Base-by-base conservation (phyloP, 2,329 filamentous ascomycete genomes). In the Coniochaeta sp. region DNA sequence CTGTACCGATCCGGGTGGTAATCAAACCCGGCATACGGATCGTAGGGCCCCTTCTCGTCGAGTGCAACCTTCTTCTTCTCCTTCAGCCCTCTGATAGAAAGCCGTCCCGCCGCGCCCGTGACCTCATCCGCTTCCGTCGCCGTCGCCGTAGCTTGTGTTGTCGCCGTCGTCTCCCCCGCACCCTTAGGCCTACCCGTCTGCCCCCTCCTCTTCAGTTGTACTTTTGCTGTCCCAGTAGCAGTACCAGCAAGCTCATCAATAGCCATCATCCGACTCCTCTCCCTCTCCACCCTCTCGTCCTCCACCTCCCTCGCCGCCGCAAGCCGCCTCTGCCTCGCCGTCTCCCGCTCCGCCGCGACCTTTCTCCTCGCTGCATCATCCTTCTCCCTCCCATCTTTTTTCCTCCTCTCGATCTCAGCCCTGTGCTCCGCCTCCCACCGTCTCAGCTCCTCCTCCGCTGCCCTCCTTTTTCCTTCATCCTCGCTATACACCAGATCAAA, bases 61-160 rank as follows among this genome's bases (percentile, higher is more conserved):
- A 63, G 63, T n/a, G 53, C 56, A 7, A 60, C 57, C 59, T 68
- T 76, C 59, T 66, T 68, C 65, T 75, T 77, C 61, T 79, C 85
- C 68, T 88, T 90, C 53, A 96, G 77, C 1, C 92, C 92, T 59
- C 89, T 87, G 68, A 96, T 91, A 2, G 85, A 82, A 28, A 86
- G 68, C 32, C 54, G 49, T 13, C 60, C 61, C 2, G 59, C 60
- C 8, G 58, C 57, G 49, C 56, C 53, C 2, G 64, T 52, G n/a
- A 62, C 61, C 6, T 60, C 60, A 6, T 42, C 38, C 38, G 22
- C 20, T 1, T 42, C 38, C 18, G 9, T 54, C 31, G 48, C 55
- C 16, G 47, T 54, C 54, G 42, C 13, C 45, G 45, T 4, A 32
- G 30, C 30, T 32, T 9, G 30, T 32, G 30, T 32, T 32, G 30